Evolutionary conservation across 192 early-diverging fungal genomes (phyloP), one percentile per base, ranked within the genome.

Genomic region (Rhizoclosmatium sp.): DNA sequence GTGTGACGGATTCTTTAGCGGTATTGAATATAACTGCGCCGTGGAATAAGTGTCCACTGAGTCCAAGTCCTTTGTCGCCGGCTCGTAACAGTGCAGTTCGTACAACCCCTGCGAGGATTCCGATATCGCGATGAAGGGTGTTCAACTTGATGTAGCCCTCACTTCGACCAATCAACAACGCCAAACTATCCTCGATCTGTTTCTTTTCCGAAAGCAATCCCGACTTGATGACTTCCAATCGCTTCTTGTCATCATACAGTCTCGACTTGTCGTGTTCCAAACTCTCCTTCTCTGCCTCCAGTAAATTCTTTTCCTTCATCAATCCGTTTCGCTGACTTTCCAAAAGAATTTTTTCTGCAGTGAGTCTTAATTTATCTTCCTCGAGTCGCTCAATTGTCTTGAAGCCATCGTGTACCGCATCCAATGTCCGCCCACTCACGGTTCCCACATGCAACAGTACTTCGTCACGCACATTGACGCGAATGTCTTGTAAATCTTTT

Each of bases 371-470:
- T 19, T 23, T 71, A 16, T 45, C 40, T 64, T 65, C 75, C 71
- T 79, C 69, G 14, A 85, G 59, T 21, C 64, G 61, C 39, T 75
- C 76, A 7, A 83, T 47, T 64, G 65, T 68, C 40, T 68, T 41
- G 65, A 68, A 68, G 0, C 65, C 65, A 68, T 47, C 46, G 4
- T 68, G 65, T 19, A 68, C 65, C 9, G 65, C 23, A 41, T 68
- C 65, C 12, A 68, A 41, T 77, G 73, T 19, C 54, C 54, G 56
- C 84, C 78, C 16, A 71, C 47, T 1, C 80, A 75, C 10, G 39
- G 40, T 1, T 83, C 81, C 78, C 21, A 76, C 87, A 83, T n/a
- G 65, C 79, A 16, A 79, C 64, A 47, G 82, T 64, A 48, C 82
- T 5, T 83, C 82, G 1, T 78, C 80, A 2, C 61, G 59, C 23